Conservation (phyloP, 1,139 yeast genomes). For the Ashbya aceris region DNA sequence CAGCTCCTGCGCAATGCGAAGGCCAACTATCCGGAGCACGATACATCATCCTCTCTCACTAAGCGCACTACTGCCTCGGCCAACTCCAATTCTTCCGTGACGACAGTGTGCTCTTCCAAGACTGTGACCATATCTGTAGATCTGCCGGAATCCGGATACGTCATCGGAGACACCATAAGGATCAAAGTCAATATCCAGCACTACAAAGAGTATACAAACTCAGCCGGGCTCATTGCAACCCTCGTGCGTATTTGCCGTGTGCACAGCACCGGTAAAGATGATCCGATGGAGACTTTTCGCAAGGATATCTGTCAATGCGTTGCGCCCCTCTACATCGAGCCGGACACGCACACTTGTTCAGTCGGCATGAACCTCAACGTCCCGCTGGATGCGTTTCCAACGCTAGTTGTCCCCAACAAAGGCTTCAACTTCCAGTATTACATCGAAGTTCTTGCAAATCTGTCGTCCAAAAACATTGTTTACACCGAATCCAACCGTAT, state of each 20-base stretch:
- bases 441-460: constrained; percentile 69
- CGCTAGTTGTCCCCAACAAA: constrained; percentile 58
- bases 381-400: constrained; percentile 82
- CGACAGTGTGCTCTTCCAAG: constrained; percentile 14
- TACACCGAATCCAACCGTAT: constrained; percentile 25
- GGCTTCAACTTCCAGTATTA: constrained; percentile 77
- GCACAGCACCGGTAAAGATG: constrained; percentile 50
- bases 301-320: constrained; percentile 76
- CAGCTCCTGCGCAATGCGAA: constrained; percentile 10
- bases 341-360: constrained; percentile 47
- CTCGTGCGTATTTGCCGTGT: constrained; percentile 74
- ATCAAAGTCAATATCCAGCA: constrained; percentile 59
- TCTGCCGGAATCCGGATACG: constrained; percentile 59
- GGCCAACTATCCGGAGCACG: constrained; percentile 11
- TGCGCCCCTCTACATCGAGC: constrained; percentile 73
- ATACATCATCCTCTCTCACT: constrained; percentile 19
- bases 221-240: constrained; percentile 73
- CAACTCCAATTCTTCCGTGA: constrained; percentile 10
- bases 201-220: constrained; percentile 58
- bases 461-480: constrained; percentile 40
- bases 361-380: constrained; percentile 57
- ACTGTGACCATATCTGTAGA: constrained; percentile 48
- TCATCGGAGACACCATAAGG: constrained; percentile 73
- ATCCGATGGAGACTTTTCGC: constrained; percentile 65
- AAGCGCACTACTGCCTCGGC: constrained; percentile 15